Percentiles rank a stretch among this genome's conserved stretches.
Conservation (phyloP, 441 rosid species). For the Croton laevigatus region DNA sequence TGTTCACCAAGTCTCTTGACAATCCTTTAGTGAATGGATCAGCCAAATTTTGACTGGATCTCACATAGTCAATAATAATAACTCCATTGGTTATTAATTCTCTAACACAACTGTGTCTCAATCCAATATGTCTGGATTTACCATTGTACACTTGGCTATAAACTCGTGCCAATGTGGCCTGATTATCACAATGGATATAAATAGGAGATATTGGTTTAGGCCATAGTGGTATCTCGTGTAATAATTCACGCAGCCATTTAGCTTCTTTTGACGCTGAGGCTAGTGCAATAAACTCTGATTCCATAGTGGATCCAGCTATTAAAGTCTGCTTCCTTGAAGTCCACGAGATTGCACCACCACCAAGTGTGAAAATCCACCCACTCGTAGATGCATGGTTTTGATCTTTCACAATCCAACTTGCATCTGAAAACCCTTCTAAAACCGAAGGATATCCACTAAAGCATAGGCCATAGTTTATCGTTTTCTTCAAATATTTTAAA, state of each 20-base stretch:
- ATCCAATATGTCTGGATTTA: no score
- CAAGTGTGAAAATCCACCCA: not conserved
- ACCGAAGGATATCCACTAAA: not conserved
- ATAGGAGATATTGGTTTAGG: not conserved
- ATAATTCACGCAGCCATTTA: not conserved
- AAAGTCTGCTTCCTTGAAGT: not conserved
- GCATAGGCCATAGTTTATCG: no score
- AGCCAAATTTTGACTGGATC: not conserved
- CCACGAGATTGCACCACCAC: not conserved
- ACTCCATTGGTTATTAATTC: not conserved
- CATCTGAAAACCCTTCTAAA: not conserved
- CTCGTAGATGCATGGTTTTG: no score
- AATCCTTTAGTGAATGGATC: constrained; percentile 4
- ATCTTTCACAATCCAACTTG: not conserved
- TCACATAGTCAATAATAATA: not conserved
- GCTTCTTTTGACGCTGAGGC: not conserved
- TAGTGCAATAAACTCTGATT: not conserved
- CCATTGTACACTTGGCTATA: no score
- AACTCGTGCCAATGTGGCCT: no score
- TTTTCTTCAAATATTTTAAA: no score
- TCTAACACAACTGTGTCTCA: not conserved
- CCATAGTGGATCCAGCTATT: not conserved
- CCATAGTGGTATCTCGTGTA: constrained; percentile 2
- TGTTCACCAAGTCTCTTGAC: not conserved
- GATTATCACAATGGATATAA: no score